Evolutionary conservation across 192 early-diverging fungal genomes (phyloP).

Genomic region (Coemansia sp.): DNA sequence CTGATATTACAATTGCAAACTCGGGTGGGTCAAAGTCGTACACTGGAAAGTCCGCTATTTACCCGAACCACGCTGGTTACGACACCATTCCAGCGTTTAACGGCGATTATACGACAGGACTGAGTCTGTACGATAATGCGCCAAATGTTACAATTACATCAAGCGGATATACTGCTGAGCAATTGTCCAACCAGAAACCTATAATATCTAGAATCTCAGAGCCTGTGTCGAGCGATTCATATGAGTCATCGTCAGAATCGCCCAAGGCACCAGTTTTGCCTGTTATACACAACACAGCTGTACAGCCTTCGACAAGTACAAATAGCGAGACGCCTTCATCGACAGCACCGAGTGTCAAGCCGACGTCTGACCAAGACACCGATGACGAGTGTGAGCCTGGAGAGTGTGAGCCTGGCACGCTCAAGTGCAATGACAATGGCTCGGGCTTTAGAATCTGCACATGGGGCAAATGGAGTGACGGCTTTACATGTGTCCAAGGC

Average conservation of each 20-base stretch:
- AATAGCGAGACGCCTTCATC: not conserved
- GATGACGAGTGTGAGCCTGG: too few species aligned
- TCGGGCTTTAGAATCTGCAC: not conserved
- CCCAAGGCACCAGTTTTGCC: not conserved
- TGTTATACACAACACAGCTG: not conserved
- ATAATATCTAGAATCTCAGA: not conserved
- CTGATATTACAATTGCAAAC: slow-evolving; percentile 36
- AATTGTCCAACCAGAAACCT: too few species aligned
- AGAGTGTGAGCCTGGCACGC: not conserved
- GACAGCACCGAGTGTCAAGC: not conserved
- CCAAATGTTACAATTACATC: not conserved
- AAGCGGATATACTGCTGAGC: not conserved
- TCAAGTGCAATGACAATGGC: not conserved
- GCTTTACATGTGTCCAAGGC: not conserved
- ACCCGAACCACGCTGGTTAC: slow-evolving; percentile 32
- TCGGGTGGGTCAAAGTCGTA: slow-evolving; percentile 14
- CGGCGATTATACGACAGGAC: not conserved
- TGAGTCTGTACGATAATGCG: not conserved
- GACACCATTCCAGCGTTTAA: slow-evolving; percentile 52
- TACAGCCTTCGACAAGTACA: not conserved
- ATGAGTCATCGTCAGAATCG: not conserved
- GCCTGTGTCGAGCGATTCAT: not conserved
- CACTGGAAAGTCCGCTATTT: slow-evolving; percentile 18
- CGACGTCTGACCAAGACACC: not conserved
- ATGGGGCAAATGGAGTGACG: not conserved